Percentiles rank a stretch among this genome's conserved stretches.
These are phyloP conservation scores for Corniculantispora saksenae DNA, from an alignment of 2,329 filamentous ascomycete species.

Conservation along the genomic window DNA sequence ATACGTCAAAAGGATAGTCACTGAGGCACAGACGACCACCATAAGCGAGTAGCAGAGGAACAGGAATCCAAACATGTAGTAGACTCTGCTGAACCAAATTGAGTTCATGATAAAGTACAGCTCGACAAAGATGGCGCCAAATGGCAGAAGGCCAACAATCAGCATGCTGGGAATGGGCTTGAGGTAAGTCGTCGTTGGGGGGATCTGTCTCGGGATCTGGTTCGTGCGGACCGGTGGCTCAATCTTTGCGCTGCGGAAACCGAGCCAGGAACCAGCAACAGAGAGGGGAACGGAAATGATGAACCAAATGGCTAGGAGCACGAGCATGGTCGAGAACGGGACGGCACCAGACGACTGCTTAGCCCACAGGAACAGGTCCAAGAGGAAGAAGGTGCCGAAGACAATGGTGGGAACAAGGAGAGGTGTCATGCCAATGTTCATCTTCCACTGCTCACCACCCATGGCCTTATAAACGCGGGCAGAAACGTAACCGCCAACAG, in stretches of 20 bases:
- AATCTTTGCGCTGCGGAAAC: conserved; percentile 73
- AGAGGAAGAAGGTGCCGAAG: conserved; percentile 85
- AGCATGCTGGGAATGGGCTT: conserved; percentile 87
- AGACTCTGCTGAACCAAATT: conserved; percentile 98
- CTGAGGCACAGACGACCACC: conserved; percentile 91
- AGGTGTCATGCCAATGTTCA: conserved; percentile 87
- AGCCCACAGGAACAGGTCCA: conserved; percentile 95
- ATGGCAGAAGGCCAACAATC: conserved; percentile 87
- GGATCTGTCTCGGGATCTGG: conserved; percentile 96
- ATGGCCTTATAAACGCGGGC: conserved; percentile 93
- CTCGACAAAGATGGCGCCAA: conserved; percentile 96
- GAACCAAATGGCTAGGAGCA: conserved; percentile 94
- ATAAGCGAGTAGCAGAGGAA: conserved; percentile 97
- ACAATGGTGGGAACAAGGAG: conserved; percentile 82
- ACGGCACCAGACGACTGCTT: conserved; percentile 91
- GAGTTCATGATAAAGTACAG: conserved; percentile 99
- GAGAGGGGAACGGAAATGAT: conserved; percentile 92
- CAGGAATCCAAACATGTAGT: conserved; percentile 99
- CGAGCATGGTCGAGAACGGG: conserved; percentile 94
- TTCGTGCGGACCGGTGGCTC: conserved; percentile 89
- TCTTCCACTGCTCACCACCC: conserved; percentile 89
- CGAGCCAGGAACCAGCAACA: conserved; percentile 87
- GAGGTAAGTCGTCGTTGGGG: conserved; percentile 79
- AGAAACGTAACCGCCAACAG: conserved; percentile 87
- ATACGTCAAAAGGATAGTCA: conserved; percentile 92